phyloP scores from a whole-genome alignment of 805 yeast genomes.

The Suhomyces kilbournensis region DNA sequence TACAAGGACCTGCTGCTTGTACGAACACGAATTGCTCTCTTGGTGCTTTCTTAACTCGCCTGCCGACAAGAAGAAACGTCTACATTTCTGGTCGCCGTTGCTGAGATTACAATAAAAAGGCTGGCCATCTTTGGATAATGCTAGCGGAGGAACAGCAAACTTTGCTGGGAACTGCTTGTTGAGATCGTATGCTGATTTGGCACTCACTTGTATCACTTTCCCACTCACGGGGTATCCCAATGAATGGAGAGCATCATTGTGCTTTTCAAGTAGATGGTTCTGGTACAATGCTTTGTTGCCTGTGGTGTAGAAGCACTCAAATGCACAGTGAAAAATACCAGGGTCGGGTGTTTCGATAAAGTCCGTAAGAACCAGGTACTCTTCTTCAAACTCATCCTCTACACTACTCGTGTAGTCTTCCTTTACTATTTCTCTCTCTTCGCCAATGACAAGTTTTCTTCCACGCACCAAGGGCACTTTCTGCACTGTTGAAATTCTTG shows the following conservation, averaged over 20 bases:
- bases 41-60: constrained; percentile 20
- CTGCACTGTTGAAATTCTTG: too few species aligned
- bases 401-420: neutral
- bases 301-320: constrained; percentile 27
- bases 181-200: constrained; percentile 8
- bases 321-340: constrained; percentile 22
- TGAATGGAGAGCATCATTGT: constrained; percentile 13
- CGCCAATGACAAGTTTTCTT: neutral
- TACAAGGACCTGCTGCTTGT: constrained; percentile 27
- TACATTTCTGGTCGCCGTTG: constrained; percentile 11
- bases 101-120: constrained; percentile 16
- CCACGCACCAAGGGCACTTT: neutral
- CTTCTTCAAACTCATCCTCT: constrained; percentile 17
- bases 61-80: constrained; percentile 13
- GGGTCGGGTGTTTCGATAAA: neutral
- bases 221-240: constrained; percentile 25
- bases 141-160: constrained; percentile 21
- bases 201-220: neutral
- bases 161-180: constrained; percentile 20
- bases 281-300: constrained; percentile 25
- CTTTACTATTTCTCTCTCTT: neutral
- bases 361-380: constrained; percentile 18
- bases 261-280: constrained; percentile 23
- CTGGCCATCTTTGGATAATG: constrained; percentile 17
- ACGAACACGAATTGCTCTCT: constrained; percentile 21